phyloP scores from a whole-genome alignment of 2,329 filamentous ascomycete species.

The Phialophora verrucosa region DNA sequence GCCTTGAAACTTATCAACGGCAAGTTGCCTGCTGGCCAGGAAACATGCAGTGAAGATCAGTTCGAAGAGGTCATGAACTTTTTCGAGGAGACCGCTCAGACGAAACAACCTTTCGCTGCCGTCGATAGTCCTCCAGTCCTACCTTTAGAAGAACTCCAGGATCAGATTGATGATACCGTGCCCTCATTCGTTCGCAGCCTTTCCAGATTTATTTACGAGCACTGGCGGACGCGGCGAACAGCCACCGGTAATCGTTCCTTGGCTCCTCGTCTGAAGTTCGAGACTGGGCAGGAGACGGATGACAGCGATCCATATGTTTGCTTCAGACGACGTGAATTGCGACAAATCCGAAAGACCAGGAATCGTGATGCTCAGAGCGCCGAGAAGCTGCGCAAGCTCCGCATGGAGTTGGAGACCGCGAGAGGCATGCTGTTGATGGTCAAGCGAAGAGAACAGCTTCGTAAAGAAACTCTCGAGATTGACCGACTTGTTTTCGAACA shows the following conservation, averaged over 20 bases:
- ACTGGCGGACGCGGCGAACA: conserved; percentile 79
- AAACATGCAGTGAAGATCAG: conserved; percentile 78
- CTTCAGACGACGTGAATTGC: conserved; percentile 91
- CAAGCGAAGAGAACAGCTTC: conserved; percentile 77
- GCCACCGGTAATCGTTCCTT: conserved; percentile 72
- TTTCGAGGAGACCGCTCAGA: conserved; percentile 84
- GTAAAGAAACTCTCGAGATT: conserved; percentile 74
- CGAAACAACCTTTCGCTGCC: conserved; percentile 84
- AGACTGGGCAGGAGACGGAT: conserved; percentile 91
- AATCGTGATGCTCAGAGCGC: conserved; percentile 91
- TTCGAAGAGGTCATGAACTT: conserved; percentile 95
- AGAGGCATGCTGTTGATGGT: conserved; percentile 79
- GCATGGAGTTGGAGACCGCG: conserved; percentile 88
- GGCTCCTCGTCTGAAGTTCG: conserved; percentile 77
- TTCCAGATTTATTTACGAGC: conserved; percentile 82
- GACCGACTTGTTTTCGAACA: conserved; percentile 84
- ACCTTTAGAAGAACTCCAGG: conserved; percentile 75
- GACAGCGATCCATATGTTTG: conserved; percentile 97
- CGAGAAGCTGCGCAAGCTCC: conserved; percentile 90
- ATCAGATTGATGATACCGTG: conserved; percentile 66
- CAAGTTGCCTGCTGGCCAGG: conserved; percentile 67
- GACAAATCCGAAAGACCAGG: conserved; percentile 92
- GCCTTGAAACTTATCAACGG: conserved; percentile 85
- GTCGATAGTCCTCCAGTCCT: conserved; percentile 86
- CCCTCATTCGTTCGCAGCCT: conserved; percentile 61